Percentiles rank a stretch among this genome's conserved stretches.
Evolutionary conservation across 805 yeast species (phyloP).

Genomic region (Torulaspora quercuum): DNA sequence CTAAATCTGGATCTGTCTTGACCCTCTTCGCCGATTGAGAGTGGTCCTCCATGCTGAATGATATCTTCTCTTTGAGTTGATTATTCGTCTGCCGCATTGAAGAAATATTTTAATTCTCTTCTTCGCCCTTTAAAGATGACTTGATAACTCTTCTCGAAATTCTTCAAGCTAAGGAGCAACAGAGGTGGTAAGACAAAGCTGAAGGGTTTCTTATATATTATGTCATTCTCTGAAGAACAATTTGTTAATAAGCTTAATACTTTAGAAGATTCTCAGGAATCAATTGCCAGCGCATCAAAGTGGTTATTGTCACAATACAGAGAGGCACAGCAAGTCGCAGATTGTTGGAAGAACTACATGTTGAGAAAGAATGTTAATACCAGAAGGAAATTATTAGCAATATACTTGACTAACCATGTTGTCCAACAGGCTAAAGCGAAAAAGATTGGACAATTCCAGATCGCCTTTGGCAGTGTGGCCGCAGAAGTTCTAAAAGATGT

Average conservation of each 20-base stretch:
- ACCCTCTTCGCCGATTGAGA: slow-evolving; percentile 10
- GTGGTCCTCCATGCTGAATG: slow-evolving; percentile 5
- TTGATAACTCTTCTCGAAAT: too few species aligned
- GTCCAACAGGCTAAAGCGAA: slow-evolving; percentile 35
- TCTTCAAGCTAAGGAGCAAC: too few species aligned
- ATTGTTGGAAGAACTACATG: slow-evolving; percentile 30
- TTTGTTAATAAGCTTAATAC: slow-evolving; percentile 26
- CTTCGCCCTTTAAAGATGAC: slow-evolving; percentile 8
- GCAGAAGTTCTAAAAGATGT: slow-evolving; percentile 38
- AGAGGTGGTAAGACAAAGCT: too few species aligned
- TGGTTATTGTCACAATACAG: slow-evolving; percentile 33
- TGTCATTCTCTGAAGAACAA: slow-evolving; percentile 33
- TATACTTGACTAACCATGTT: slow-evolving; percentile 35
- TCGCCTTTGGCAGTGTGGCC: slow-evolving; percentile 27
- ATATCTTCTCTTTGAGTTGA: background rate
- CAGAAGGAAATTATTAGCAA: slow-evolving; percentile 31
- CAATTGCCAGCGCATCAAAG: slow-evolving; percentile 34
- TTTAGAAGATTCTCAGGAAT: slow-evolving; percentile 37
- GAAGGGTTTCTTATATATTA: too few species aligned
- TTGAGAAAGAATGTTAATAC: slow-evolving; percentile 25
- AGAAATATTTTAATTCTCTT: slow-evolving; percentile 3
- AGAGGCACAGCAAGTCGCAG: slow-evolving; percentile 27
- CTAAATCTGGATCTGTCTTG: slow-evolving; percentile 28
- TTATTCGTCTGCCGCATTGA: background rate
- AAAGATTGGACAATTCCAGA: slow-evolving; percentile 31